phyloP scores from a whole-genome alignment of 2,329 filamentous ascomycete species.

The Coleophoma eucalyptorum region DNA sequence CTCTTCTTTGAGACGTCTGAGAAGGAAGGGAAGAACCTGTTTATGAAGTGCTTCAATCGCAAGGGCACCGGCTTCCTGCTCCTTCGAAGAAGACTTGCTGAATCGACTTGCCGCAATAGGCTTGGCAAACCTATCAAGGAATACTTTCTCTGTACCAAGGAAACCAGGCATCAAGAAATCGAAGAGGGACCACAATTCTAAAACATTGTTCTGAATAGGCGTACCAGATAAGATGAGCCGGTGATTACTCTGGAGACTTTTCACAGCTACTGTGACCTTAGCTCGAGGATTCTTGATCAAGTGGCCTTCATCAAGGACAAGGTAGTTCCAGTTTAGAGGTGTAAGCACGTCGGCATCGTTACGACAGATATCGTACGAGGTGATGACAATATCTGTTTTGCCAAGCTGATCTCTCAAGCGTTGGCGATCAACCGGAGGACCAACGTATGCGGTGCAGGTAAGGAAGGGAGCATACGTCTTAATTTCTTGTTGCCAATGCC shows the following conservation, averaged over 20 bases:
- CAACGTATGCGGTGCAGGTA: slow-evolving; percentile 84
- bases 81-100: slow-evolving; percentile 95
- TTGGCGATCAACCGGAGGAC: slow-evolving; percentile 76
- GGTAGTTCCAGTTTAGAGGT: slow-evolving; percentile 92
- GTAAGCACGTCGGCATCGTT: slow-evolving; percentile 87
- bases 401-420: slow-evolving; percentile 66
- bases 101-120: slow-evolving; percentile 88
- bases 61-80: slow-evolving; percentile 93
- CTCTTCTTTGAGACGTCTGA: slow-evolving; percentile 95
- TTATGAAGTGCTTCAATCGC: slow-evolving; percentile 99
- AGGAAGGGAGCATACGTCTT: slow-evolving; percentile 94
- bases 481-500: slow-evolving; percentile 98
- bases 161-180: slow-evolving; percentile 99
- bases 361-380: slow-evolving; percentile 95
- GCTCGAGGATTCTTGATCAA: slow-evolving; percentile 98
- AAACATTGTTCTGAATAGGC: slow-evolving; percentile 95
- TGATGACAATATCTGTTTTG: slow-evolving; percentile 88
- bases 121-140: slow-evolving; percentile 90
- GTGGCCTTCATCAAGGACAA: slow-evolving; percentile 95
- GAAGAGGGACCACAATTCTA: slow-evolving; percentile 96
- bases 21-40: slow-evolving; percentile 92
- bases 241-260: slow-evolving; percentile 85
- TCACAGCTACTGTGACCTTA: slow-evolving; percentile 91
- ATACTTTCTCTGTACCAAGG: slow-evolving; percentile 88
- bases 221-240: slow-evolving; percentile 94